A percentile compares a stretch with the other conserved stretches of the same genome.
phyloP scores from a whole-genome alignment of 768 basidiomycete species.

The Auriscalpium vulgare region DNA sequence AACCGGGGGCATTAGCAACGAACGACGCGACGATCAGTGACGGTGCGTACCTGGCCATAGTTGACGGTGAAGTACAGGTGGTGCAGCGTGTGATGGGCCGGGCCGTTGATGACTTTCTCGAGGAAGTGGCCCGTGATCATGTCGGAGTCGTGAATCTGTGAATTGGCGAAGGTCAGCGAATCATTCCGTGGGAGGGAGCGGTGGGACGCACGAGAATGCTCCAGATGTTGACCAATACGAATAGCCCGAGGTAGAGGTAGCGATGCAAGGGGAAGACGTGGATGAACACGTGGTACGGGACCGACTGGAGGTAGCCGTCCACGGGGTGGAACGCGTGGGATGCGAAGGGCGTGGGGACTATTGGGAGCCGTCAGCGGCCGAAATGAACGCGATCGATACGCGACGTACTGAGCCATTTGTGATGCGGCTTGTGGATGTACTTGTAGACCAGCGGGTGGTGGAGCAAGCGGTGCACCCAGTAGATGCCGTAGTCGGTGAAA shows the following conservation, averaged over 20 bases:
- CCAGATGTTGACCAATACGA: conserved; percentile 93
- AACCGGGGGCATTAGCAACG: conserved; percentile 9
- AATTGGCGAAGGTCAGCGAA: not conserved
- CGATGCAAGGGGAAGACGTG: conserved; percentile 90
- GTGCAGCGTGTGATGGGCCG: conserved; percentile 95
- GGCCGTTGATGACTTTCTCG: conserved; percentile 92
- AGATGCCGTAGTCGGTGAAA: conserved; percentile 90
- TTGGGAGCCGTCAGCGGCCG: not conserved
- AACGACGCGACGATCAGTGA: conserved; percentile 2
- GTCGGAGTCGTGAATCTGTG: conserved; percentile 94
- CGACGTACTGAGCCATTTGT: conserved; percentile 91
- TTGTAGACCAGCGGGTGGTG: conserved; percentile 88
- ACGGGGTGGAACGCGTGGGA: conserved; percentile 97
- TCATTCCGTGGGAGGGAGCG: not conserved
- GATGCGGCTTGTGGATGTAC: conserved; percentile 91
- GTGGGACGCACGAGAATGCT: conserved; percentile 69
- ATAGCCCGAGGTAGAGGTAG: conserved; percentile 72
- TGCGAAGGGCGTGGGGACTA: conserved; percentile 95
- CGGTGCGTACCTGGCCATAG: conserved; percentile 69
- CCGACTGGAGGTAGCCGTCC: conserved; percentile 89
- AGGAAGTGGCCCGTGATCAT: conserved; percentile 91
- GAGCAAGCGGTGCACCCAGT: conserved; percentile 92
- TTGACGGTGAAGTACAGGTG: conserved; percentile 97
- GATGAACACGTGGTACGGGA: conserved; percentile 92
- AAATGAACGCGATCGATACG: not conserved